Conservation (phyloP, 2,329 filamentous ascomycete species). For the Sarocladium strictum region DNA sequence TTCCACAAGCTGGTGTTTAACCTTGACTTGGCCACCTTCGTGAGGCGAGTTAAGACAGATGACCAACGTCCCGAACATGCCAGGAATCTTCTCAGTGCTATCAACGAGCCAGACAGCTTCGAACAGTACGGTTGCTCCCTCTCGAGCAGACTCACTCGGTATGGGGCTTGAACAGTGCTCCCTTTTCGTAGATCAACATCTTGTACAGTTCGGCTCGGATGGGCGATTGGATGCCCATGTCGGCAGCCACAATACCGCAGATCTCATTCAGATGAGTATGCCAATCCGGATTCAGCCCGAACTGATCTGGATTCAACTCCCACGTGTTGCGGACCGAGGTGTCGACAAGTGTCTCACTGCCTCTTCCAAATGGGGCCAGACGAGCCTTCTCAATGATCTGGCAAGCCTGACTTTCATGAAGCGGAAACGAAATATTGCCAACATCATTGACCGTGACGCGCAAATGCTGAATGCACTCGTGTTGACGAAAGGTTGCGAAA, state of each 20-base stretch:
- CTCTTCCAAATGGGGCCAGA: constrained; percentile 31
- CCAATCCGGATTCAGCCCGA: constrained; percentile 32
- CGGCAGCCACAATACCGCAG: constrained; percentile 17
- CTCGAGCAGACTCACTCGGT: constrained; percentile 26
- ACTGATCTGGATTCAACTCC: constrained; percentile 33
- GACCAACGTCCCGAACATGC: constrained; percentile 45
- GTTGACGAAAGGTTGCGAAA: background rate
- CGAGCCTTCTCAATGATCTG: constrained; percentile 21
- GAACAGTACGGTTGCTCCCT: too few species aligned
- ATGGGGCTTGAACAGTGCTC: constrained; percentile 41
- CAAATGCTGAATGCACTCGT: too few species aligned
- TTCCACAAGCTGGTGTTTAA: constrained; percentile 15
- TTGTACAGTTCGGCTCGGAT: constrained; percentile 36
- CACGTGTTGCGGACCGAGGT: constrained; percentile 34
- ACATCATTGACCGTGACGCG: too few species aligned
- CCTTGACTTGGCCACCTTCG: constrained; percentile 37
- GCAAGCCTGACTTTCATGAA: constrained; percentile 18
- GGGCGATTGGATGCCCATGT: constrained; percentile 25
- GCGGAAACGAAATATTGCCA: constrained; percentile 17
- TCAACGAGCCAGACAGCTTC: too few species aligned
- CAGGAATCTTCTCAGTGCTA: constrained; percentile 37
- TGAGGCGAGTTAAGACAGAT: constrained; percentile 42
- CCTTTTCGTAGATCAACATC: constrained; percentile 43
- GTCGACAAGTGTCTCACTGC: constrained; percentile 33
- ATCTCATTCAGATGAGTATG: constrained; percentile 17